These are phyloP conservation scores for Cicer cuneatum DNA, from an alignment of 306 rosid species.

Conservation along the genomic window DNA sequence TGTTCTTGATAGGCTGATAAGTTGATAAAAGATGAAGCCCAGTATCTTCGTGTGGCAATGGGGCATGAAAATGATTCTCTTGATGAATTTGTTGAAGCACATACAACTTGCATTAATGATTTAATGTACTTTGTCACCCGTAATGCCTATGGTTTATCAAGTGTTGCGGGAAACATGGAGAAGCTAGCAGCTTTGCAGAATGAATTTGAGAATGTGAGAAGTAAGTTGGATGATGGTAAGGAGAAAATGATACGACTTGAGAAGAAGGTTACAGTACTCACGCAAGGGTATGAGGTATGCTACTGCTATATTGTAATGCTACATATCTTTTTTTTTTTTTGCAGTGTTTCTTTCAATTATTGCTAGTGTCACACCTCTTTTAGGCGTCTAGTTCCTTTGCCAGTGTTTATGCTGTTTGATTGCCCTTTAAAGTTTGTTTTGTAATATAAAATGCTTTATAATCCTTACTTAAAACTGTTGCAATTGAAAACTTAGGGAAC, in stretches of 20 bases:
- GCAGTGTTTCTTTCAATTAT: neutral
- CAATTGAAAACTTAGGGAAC: constrained; percentile 20
- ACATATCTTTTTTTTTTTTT: constrained; percentile 25
- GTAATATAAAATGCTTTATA: constrained; percentile 16
- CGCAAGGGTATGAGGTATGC: constrained; percentile 93
- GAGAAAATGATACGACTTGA: constrained; percentile 76
- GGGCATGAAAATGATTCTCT: constrained; percentile 83
- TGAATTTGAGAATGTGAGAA: constrained; percentile 78
- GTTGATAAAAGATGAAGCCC: constrained; percentile 75
- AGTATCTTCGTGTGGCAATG: constrained; percentile 77
- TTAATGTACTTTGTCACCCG: constrained; percentile 86
- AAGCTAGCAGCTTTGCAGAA: constrained; percentile 86
- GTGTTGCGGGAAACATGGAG: constrained; percentile 88
- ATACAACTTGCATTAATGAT: constrained; percentile 77
- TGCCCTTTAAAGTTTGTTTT: constrained; percentile 27
- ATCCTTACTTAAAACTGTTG: constrained; percentile 17
- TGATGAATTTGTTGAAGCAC: constrained; percentile 90
- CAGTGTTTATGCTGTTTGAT: constrained; percentile 8
- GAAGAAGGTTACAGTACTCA: constrained; percentile 76
- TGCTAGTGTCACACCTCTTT: neutral
- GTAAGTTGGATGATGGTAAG: constrained; percentile 79
- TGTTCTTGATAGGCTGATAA: constrained; percentile 70
- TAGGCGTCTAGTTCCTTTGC: constrained; percentile 23
- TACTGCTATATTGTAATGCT: constrained; percentile 21
- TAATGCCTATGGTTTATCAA: constrained; percentile 81